Conservation (phyloP, 257 asterid species). For the Buddleja alternifolia region DNA sequence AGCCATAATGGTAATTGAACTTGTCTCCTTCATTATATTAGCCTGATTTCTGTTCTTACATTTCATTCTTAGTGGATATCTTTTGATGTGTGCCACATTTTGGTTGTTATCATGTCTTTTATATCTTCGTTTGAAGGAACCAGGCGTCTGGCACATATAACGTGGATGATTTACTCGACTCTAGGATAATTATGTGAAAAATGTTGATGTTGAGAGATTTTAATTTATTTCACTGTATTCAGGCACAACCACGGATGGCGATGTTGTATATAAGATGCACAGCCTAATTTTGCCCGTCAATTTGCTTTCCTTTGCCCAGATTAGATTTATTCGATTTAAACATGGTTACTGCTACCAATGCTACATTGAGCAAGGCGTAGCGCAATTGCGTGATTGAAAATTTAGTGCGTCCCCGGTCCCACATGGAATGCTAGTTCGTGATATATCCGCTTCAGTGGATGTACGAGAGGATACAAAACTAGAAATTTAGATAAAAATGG, state of each 20-base stretch:
- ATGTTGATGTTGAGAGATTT: neutral
- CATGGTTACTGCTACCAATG: neutral
- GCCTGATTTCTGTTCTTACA: neutral
- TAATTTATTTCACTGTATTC: neutral
- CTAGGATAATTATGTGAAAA: slow-evolving; percentile 8
- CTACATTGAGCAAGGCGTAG: neutral
- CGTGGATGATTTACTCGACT: neutral
- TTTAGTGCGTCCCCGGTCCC: neutral
- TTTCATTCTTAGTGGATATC: neutral
- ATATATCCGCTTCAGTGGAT: neutral
- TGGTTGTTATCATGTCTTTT: neutral
- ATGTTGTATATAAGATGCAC: neutral
- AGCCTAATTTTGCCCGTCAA: neutral
- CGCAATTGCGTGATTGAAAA: no score
- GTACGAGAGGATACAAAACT: neutral
- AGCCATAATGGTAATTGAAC: slow-evolving; percentile 62
- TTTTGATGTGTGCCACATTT: neutral
- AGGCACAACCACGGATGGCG: neutral
- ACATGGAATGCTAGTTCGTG: neutral
- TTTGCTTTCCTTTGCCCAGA: neutral
- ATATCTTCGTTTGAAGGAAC: slow-evolving; percentile 7
- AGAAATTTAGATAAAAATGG: neutral
- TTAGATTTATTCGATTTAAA: neutral
- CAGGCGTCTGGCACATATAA: neutral
- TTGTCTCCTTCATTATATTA: neutral